These are phyloP conservation scores for Cystobasidium sp. DNA, from an alignment of 1,284 basidiomycete species.

Conservation along the genomic window DNA sequence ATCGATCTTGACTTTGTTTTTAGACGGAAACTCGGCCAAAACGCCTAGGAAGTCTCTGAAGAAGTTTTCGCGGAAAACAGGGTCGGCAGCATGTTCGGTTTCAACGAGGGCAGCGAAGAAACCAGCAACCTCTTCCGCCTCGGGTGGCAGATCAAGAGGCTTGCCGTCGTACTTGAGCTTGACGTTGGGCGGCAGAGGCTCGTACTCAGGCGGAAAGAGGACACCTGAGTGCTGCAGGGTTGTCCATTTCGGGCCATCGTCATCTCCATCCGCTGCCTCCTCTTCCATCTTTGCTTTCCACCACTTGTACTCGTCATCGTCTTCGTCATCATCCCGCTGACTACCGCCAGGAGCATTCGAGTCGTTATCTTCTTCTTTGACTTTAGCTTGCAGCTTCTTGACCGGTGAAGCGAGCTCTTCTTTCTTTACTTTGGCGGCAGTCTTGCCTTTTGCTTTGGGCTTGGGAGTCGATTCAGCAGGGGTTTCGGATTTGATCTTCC, in stretches of 20 bases:
- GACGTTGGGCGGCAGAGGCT: slow-evolving; percentile 78
- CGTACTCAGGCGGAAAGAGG: slow-evolving; percentile 92
- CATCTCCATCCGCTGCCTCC: slow-evolving; percentile 59
- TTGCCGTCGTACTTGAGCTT: slow-evolving; percentile 98
- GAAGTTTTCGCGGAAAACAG: slow-evolving; percentile 91
- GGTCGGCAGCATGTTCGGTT: slow-evolving; percentile 89
- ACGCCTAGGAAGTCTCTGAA: slow-evolving; percentile 86
- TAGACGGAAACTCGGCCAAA: slow-evolving; percentile 63
- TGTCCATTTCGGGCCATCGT: slow-evolving; percentile 86
- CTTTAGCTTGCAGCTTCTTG: slow-evolving; percentile 47
- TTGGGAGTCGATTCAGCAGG: slow-evolving; percentile 4
- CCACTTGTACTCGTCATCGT: slow-evolving; percentile 76
- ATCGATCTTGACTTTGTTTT: slow-evolving; percentile 38
- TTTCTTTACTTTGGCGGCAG: slow-evolving; percentile 52
- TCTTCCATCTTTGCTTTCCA: slow-evolving; percentile 69
- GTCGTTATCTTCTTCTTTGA: slow-evolving; percentile 43
- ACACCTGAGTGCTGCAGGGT: slow-evolving; percentile 93
- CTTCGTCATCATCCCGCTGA: slow-evolving; percentile 57
- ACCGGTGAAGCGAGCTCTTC: slow-evolving; percentile 34
- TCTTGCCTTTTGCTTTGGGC: slow-evolving; percentile 62
- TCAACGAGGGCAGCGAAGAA: slow-evolving; percentile 95
- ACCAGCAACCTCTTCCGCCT: slow-evolving; percentile 93
- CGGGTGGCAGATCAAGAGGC: slow-evolving; percentile 75
- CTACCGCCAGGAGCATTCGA: slow-evolving; percentile 22
- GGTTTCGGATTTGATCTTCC: slow-evolving; percentile 58